phyloP scores from a whole-genome alignment of 106 monocot species.

The Dendrobium chrysotoxum region DNA sequence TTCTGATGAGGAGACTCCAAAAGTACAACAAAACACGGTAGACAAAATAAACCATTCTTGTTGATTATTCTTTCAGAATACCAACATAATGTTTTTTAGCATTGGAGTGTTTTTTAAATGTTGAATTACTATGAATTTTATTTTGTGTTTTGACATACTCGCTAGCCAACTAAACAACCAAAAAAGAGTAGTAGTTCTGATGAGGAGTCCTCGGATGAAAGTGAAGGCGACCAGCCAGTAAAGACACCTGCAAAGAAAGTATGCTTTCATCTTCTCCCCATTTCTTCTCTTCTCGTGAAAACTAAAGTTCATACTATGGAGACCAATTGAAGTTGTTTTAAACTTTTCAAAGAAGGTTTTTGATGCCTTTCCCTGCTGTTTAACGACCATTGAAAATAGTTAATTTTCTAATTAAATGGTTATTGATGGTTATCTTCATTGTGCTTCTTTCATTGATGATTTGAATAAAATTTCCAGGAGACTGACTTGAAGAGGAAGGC shows the following conservation, averaged over 20 bases:
- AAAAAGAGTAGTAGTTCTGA: slow-evolving; percentile 20
- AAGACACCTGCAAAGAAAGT: slow-evolving; percentile 45
- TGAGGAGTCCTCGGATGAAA: slow-evolving; percentile 34
- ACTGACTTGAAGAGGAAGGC: slow-evolving; percentile 43
- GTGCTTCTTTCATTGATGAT: neutral
- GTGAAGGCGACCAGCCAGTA: slow-evolving; percentile 43
- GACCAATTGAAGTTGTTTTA: neutral
- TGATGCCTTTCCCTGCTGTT: neutral
- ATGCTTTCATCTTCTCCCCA: neutral
- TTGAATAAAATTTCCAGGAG: neutral
- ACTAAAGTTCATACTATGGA: neutral
- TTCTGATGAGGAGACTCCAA: slow-evolving; percentile 56
- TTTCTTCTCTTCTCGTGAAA: neutral
- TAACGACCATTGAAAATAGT: neutral
- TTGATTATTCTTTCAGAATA: neutral
- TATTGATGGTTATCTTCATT: neutral
- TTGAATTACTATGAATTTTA: neutral
- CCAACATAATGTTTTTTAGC: neutral
- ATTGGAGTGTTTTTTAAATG: neutral
- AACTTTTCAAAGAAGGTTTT: neutral
- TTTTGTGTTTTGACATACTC: neutral
- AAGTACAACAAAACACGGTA: slow-evolving; percentile 20
- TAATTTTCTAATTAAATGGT: neutral
- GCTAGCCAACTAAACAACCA: slow-evolving; percentile 16
- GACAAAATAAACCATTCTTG: neutral